phyloP scores from a whole-genome alignment of 495 filamentous ascomycete species.

The Trichoderma erinaceum region DNA sequence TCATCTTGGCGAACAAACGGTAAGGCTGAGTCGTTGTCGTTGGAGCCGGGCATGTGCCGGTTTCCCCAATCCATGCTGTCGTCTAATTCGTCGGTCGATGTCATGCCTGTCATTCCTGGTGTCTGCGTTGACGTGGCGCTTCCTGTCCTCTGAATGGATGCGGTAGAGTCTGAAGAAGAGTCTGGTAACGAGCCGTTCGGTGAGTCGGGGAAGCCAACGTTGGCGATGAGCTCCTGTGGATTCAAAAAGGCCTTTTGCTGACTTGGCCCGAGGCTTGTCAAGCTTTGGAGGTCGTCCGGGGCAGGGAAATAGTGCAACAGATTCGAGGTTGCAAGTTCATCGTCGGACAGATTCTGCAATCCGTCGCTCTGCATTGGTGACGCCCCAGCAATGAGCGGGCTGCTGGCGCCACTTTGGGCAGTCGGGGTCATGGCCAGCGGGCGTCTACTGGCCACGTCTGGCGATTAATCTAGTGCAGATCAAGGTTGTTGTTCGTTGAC shows the following conservation, averaged over 20 bases:
- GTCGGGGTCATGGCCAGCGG: slow-evolving; percentile 24
- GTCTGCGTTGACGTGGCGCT: slow-evolving; percentile 20
- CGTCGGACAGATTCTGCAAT: slow-evolving; percentile 18
- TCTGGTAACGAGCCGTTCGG: slow-evolving; percentile 40
- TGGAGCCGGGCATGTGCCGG: neutral
- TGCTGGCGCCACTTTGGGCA: slow-evolving; percentile 19
- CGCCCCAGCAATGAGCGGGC: slow-evolving; percentile 28
- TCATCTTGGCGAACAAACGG: neutral
- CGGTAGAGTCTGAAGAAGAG: slow-evolving; percentile 34
- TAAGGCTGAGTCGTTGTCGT: neutral
- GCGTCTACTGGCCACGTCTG: neutral
- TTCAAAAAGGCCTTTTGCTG: slow-evolving; percentile 16
- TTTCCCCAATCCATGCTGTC: neutral
- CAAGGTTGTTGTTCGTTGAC: neutral
- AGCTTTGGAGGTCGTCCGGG: neutral
- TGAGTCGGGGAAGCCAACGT: slow-evolving; percentile 30
- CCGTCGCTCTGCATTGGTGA: slow-evolving; percentile 26
- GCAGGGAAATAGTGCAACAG: slow-evolving; percentile 8
- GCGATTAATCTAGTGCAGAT: neutral
- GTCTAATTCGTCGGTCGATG: neutral
- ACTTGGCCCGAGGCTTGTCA: neutral
- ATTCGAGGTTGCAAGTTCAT: slow-evolving; percentile 15
- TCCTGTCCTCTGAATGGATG: slow-evolving; percentile 18
- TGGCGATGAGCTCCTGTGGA: slow-evolving; percentile 24
- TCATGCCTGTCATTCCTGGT: neutral